Conservation (phyloP, 2,329 filamentous ascomycete species). For the Westerdykella sp. region DNA sequence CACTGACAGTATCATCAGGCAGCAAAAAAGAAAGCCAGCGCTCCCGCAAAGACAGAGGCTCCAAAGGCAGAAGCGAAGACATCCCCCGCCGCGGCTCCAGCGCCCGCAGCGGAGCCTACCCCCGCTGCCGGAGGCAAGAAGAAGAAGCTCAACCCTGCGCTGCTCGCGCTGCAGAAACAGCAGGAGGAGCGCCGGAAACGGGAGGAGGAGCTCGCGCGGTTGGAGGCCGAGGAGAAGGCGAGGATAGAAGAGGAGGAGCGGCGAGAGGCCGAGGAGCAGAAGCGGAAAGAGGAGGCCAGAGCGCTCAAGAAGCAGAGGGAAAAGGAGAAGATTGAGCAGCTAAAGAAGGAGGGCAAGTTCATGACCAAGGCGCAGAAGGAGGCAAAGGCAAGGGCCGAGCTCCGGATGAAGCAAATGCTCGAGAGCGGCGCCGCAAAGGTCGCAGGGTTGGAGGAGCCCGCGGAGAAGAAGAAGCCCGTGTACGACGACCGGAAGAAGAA, state of each 20-base stretch:
- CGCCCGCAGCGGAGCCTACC: constrained; percentile 30
- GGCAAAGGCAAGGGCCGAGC: constrained; percentile 70
- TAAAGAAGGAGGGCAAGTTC: constrained; percentile 83
- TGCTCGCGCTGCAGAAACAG: constrained; percentile 70
- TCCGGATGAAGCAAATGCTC: constrained; percentile 79
- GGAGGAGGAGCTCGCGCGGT: constrained; percentile 57
- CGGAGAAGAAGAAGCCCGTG: constrained; percentile 68
- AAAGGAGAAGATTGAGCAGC: constrained; percentile 77
- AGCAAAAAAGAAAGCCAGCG: constrained; percentile 53
- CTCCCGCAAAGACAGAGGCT: constrained; percentile 42
- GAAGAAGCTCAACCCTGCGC: constrained; percentile 78
- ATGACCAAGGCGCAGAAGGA: constrained; percentile 81
- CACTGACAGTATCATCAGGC: constrained; percentile 27
- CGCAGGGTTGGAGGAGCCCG: constrained; percentile 53
- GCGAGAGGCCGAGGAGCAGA: constrained; percentile 59
- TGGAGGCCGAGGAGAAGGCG: constrained; percentile 58
- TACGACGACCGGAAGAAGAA: constrained; percentile 75
- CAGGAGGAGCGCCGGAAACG: constrained; percentile 67
- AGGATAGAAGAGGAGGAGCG: constrained; percentile 61
- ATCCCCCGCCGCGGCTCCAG: constrained; percentile 24
- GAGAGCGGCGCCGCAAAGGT: constrained; percentile 64
- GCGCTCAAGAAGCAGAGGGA: constrained; percentile 78
- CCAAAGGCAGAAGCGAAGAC: constrained; percentile 38
- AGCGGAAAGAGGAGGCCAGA: constrained; percentile 65
- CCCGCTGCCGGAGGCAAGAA: constrained; percentile 58